Evolutionary conservation across 1,284 basidiomycete genomes (phyloP).

Genomic region (Tilletia walkeri): DNA sequence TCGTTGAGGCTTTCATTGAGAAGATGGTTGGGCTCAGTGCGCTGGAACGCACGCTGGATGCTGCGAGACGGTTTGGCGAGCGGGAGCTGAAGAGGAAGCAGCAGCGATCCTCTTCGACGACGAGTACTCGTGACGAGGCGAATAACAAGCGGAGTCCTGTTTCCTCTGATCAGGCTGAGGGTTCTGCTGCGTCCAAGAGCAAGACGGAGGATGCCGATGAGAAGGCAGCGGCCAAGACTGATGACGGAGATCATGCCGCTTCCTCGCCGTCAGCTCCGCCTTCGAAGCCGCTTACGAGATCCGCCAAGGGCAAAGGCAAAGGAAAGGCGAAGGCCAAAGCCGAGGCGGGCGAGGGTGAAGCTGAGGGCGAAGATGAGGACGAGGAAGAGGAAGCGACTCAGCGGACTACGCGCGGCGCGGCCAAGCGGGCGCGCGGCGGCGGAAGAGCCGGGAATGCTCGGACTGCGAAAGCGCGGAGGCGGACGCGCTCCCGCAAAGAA

Average conservation of each 20-base stretch:
- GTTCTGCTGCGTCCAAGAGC: too few relatives aligned
- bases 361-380: constrained; percentile 29
- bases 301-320: neutral
- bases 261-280: neutral
- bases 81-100: neutral
- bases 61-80: neutral
- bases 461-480: neutral
- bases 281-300: neutral
- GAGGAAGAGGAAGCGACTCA: constrained; percentile 17
- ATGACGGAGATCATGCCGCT: neutral
- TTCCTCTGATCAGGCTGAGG: too few relatives aligned
- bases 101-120: too few relatives aligned
- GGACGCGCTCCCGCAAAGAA: constrained; percentile 48
- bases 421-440: neutral
- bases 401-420: constrained; percentile 6
- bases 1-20: constrained; percentile 82
- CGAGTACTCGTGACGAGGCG: too few relatives aligned
- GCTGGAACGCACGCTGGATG: constrained; percentile 28
- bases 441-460: neutral
- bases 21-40: constrained; percentile 76
- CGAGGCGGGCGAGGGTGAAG: constrained; percentile 25
- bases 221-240: neutral
- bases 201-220: neutral
- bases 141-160: neutral
- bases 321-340: neutral